These are phyloP conservation scores for Zygosaccharomyces kombuchaensis DNA, from an alignment of 805 yeast species.

Conservation along the genomic window DNA sequence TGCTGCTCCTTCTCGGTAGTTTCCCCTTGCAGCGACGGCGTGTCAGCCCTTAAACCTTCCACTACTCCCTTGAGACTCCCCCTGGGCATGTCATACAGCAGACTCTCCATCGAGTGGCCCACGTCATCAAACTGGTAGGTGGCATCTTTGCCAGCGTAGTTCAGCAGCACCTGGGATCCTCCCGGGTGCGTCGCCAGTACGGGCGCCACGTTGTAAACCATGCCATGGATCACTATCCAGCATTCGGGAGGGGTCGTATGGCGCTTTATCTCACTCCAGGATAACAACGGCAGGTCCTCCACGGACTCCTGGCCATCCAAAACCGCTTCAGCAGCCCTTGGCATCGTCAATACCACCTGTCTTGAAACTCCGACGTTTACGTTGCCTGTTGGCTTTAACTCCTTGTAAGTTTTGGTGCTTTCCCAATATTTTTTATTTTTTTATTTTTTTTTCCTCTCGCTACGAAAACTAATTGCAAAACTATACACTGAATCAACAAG, in stretches of 20 bases:
- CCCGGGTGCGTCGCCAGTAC: slow-evolving; percentile 27
- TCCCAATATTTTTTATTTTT: not conserved
- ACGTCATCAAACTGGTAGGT: slow-evolving; percentile 27
- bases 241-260: slow-evolving; percentile 20
- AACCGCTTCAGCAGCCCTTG: not conserved
- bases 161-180: slow-evolving; percentile 23
- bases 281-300: slow-evolving; percentile 7
- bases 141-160: slow-evolving; percentile 27
- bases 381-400: not conserved
- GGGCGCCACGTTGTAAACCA: slow-evolving; percentile 24
- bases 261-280: slow-evolving; percentile 16
- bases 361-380: not conserved
- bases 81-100: slow-evolving; percentile 42
- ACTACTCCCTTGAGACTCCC: slow-evolving; percentile 50
- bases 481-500: not conserved
- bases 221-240: slow-evolving; percentile 25
- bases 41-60: slow-evolving; percentile 5
- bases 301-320: not conserved
- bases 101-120: slow-evolving; percentile 33
- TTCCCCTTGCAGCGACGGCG: not conserved
- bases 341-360: not conserved
- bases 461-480: not conserved
- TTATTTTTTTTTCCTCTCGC: not conserved
- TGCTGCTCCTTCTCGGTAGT: not conserved
- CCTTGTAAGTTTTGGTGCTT: not conserved